A percentile compares a stretch with the other conserved stretches of the same genome.
Conservation (phyloP, 192 early-diverging fungal species). For the Pecoramyces ruminantium region DNA sequence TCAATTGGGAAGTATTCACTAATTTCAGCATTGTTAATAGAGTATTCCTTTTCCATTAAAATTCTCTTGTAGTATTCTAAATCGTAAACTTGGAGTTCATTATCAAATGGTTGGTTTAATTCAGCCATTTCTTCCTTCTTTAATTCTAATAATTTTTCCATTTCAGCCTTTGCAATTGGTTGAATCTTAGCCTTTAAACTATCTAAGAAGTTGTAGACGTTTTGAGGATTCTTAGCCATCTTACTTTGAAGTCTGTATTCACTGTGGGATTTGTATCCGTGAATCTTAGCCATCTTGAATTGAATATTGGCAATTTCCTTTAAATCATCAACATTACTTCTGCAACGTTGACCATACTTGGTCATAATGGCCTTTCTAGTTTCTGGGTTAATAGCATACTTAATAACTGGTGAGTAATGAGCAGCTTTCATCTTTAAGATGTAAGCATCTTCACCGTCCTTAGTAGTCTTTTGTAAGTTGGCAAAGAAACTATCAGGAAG, state of each 20-base stretch:
- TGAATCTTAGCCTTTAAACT: conserved; percentile 35
- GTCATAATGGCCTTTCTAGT: conserved; percentile 20
- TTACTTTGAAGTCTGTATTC: conserved; percentile 53
- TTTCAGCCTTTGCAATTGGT: conserved; percentile 35
- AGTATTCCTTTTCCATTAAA: conserved; percentile 51
- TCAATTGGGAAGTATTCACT: conserved; percentile 61
- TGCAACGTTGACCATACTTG: conserved; percentile 34
- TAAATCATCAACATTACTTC: conserved; percentile 42
- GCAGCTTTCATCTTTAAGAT: conserved; percentile 55
- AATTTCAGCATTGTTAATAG: conserved; percentile 60
- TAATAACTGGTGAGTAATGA: too few relatives aligned
- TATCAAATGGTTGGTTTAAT: conserved; percentile 30
- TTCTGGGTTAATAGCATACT: conserved; percentile 3
- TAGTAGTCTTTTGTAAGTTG: conserved; percentile 26
- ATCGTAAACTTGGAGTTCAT: conserved; percentile 35
- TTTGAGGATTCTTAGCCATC: conserved; percentile 61
- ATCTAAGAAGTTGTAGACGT: conserved; percentile 45
- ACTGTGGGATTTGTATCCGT: conserved; percentile 58
- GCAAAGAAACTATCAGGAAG: conserved; percentile 53
- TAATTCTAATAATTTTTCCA: conserved; percentile 33
- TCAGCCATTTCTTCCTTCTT: conserved; percentile 37
- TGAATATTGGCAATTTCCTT: too few relatives aligned
- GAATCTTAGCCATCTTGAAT: conserved; percentile 27
- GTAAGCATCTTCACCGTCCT: conserved; percentile 42
- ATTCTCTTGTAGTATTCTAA: conserved; percentile 55